Evolutionary conservation across 768 basidiomycete genomes (phyloP), one percentile per base, ranked within the genome.

Genomic region (Pleurotus citrinopileatus): DNA sequence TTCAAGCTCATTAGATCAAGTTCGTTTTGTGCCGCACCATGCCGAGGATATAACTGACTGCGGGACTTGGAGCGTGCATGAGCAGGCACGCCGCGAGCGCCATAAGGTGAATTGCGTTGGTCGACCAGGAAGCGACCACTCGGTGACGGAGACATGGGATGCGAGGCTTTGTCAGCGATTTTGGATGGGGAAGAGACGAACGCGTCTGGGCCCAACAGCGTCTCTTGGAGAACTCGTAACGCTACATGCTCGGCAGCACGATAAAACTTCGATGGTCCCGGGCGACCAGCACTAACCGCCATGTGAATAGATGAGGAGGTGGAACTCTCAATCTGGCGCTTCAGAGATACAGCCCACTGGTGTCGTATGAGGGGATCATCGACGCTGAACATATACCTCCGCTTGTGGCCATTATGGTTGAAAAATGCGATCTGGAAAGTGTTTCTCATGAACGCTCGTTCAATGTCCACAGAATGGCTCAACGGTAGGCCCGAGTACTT

Each of bases 331-430:
- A 88, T 84, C 60, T 89, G 81, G 53, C 81, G 81, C 63, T 81
- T 81, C 57, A 93, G 69, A 23, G 81, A 84, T 3, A 81, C 77
- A 0, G 77, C 78, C 90, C 90, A 93, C 56, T 86, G 82, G 56
- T 87, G 80, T 17, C 86, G 83, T 15, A 89, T 78, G 34, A 89
- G 75, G 1, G 87, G 79, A 61, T 94, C 91, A 47, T 88, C 83
- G 38, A 97, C 84, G 58, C 91, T 94, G 76, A 97, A 98, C 86
- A 97, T 94, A 72, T 98, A 98, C 63, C 87, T 84, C 60, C 94
- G 81, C 68, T 88, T 90, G 52, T 73, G 55, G 26, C 84, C 83
- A 27, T 74, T 64, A 58, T 87, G 82, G 60, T 85, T 84, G 34
- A 76, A 58, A 72, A 98, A 98, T 2, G 93, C 86, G 28, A 98